Base-by-base conservation (phyloP, 768 basidiomycete genomes). In the Tulasnella sp. region DNA sequence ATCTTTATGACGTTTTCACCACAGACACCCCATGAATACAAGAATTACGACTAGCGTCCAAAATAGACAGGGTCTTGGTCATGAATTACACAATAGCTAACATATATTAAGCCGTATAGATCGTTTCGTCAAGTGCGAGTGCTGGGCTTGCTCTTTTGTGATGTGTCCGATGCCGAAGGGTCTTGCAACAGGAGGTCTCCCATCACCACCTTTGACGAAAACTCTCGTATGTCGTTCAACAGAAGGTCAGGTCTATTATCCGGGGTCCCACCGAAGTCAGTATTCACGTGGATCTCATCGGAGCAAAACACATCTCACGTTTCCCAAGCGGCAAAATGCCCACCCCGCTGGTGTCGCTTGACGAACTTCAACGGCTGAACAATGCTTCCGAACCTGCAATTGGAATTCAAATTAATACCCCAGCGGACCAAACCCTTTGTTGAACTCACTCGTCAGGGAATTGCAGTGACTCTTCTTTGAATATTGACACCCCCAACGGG, bases 321-420 rank as follows among this genome's bases (percentile, higher is more conserved):
- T 42, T 57, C 55, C 55, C 55, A 57, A 9, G 55, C 55, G 6
- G 46, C 55, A 46, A 57, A 57, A 35, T 57, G 55, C 8, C 55
- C 55, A 27, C 55, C 55, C 8, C 43, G 41, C 21, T 45, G 21
- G 17, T 49, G 55, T 29, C 55, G n/a, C 21, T 43, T 57, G 17
- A 43, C 21, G 25, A 45, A 57, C 42, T 49, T 45, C 21, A 57
- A 32, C 35, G 55, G 55, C 32, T 57, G 55, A 21, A 57, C 55
- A 21, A 57, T 46, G 4, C 55, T 43, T 9, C 55, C 55, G 8
- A 46, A 6, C 21, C 48, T 49, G 6, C 29, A 6, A 29, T n/a
- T n/a, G 9, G 17, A 34, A 27, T 5, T 12, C 29, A 49, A 7
- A 27, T 31, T n/a, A 9, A 31, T 5, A 49, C 21, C 21, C 12